Conservation (phyloP, 176 grass and related monocot species). For the Carex scoparia region DNA sequence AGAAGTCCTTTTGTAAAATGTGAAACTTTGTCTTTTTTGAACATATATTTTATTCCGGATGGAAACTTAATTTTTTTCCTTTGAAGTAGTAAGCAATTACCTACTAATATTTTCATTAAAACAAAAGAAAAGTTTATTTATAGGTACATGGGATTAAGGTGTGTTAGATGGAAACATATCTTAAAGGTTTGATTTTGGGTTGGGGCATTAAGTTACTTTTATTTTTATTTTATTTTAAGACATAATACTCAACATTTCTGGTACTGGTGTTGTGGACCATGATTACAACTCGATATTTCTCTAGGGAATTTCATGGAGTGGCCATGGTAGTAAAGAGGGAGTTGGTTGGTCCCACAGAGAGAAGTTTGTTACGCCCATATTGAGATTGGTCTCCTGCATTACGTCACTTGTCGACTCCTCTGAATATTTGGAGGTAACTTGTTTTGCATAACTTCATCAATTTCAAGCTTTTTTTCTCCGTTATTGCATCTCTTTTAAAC, state of each 20-base stretch:
- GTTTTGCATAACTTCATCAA: conserved; percentile 16
- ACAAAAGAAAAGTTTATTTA: no score
- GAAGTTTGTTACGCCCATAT: conserved; percentile 60
- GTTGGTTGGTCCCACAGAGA: conserved; percentile 54
- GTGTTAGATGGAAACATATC: neutral
- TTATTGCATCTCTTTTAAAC: neutral
- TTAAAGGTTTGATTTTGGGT: neutral
- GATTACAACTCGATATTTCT: conserved; percentile 7
- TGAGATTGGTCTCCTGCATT: conserved; percentile 80
- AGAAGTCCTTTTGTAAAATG: neutral
- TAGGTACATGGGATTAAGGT: no score
- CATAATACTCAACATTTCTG: neutral
- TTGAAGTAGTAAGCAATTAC: no score
- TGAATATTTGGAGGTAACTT: conserved; percentile 72
- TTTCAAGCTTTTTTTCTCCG: conserved; percentile 15
- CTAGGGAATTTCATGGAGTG: conserved; percentile 52
- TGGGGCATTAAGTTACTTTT: no score
- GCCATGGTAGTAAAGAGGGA: conserved; percentile 43
- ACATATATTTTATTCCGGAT: neutral
- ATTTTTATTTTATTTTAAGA: neutral
- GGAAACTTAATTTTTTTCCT: neutral
- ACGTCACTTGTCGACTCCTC: conserved; percentile 76
- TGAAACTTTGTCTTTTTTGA: neutral
- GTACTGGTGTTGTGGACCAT: neutral
- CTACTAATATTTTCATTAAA: no score